phyloP scores from a whole-genome alignment of 164 flowering plant genomes.

The Warburgia ugandensis region DNA sequence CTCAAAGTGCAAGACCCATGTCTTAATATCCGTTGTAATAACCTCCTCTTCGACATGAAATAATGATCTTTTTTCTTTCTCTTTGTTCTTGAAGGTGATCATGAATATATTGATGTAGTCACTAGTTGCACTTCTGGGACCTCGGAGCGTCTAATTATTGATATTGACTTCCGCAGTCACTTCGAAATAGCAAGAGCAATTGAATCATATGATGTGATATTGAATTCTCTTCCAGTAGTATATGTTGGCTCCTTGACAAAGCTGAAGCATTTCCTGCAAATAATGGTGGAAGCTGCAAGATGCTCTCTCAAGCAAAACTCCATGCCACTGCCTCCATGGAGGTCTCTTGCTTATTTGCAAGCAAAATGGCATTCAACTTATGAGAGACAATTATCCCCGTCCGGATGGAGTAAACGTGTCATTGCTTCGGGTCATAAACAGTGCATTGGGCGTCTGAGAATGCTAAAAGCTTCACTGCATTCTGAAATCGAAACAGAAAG shows the following conservation, averaged over 20 bases:
- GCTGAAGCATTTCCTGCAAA: conserved; percentile 61
- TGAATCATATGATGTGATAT: conserved; percentile 58
- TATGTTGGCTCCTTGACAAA: conserved; percentile 59
- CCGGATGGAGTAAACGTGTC: conserved; percentile 10
- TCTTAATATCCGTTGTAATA: not conserved
- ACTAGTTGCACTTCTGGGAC: conserved; percentile 26
- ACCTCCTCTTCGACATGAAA: not conserved
- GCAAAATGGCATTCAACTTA: conserved; percentile 80
- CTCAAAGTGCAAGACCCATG: not conserved
- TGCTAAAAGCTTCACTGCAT: conserved; percentile 49
- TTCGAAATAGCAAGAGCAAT: conserved; percentile 96
- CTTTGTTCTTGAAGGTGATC: conserved; percentile 48
- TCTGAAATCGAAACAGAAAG: conserved; percentile 49
- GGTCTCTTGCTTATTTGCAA: conserved; percentile 82
- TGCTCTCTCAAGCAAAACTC: conserved; percentile 81
- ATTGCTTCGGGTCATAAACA: conserved; percentile 33
- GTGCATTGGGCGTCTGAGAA: conserved; percentile 56
- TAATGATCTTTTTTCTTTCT: not conserved
- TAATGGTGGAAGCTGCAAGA: conserved; percentile 89
- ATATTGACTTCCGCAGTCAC: conserved; percentile 82
- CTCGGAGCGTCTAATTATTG: conserved; percentile 67
- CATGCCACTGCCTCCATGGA: conserved; percentile 98
- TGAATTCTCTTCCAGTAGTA: conserved; percentile 66
- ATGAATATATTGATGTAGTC: conserved; percentile 79
- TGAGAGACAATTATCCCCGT: conserved; percentile 34